Evolutionary conservation across 495 filamentous ascomycete genomes (phyloP), one percentile per base, ranked within the genome.

Genomic region (Glutinoglossum americanum): DNA sequence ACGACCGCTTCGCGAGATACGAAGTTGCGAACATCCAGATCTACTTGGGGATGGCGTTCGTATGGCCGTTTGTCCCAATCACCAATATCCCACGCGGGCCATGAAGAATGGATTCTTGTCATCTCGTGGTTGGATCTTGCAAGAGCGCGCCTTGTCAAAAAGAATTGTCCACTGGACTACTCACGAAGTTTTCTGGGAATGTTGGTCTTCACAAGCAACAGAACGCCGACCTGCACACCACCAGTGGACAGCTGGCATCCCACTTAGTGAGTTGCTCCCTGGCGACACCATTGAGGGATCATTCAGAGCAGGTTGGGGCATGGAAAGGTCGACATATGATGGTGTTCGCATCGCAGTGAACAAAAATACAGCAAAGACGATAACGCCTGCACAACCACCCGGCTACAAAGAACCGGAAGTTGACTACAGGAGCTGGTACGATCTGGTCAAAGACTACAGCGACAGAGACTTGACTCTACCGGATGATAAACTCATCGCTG

Each of bases 401-500:
- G 32, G 32, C 32, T 35, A 35, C 32, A n/a, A 51, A 30, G 6
- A 3, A 51, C 8, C 48, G 48, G 23, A 51, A 51, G 48, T 30
- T 51, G 23, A 4, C 48, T n/a, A 30, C 27, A 28, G 15, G 51
- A 28, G 27, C 27, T 28, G 51, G 32, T 30, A 28, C 15, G 15
- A 25, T 54, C 21, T 54, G 19, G 39, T 60, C 11, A 21, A 58
- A 19, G 55, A 27, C 26, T 60, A 57, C 25, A 60, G 13, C 15
- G 6, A 39, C 26, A 23, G 44, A 19, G 37, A 51, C 8, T 5
- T 60, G 32, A 60, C 59, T 10, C 19, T 41, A 1, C 54, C 56
- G 10, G 39, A 48, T 17, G 59, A 60, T 37, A 60, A 60, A 48
- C 56, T 60, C 10, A 41, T 51, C 23, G 59, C 59, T 10, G 1